Evolutionary conservation across 495 filamentous ascomycete genomes (phyloP).

Genomic region (Achaetomiella virescens): DNA sequence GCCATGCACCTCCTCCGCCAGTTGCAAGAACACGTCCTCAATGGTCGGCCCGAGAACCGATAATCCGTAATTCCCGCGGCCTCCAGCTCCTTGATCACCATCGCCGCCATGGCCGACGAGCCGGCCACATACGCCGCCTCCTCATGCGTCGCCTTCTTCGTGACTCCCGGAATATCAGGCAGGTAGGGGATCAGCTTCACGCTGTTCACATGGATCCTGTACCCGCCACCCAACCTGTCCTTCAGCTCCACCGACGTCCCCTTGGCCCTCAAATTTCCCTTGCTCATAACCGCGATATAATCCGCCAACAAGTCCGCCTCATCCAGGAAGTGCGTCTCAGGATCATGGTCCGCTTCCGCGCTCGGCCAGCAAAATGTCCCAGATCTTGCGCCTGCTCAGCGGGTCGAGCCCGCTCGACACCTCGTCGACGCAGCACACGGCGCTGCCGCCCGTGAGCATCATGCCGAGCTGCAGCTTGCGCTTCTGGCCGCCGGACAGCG

Average conservation of each 20-base stretch:
- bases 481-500: conserved; percentile 82
- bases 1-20: conserved; percentile 63
- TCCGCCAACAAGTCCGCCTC: conserved; percentile 73
- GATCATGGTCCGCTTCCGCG: conserved; percentile 71
- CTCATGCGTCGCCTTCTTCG: conserved; percentile 55
- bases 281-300: conserved; percentile 70
- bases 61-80: conserved; percentile 57
- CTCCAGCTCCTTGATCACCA: conserved; percentile 63
- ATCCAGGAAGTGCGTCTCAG: conserved; percentile 78
- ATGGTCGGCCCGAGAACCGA: conserved; percentile 79
- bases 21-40: conserved; percentile 78
- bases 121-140: conserved; percentile 63
- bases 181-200: conserved; percentile 35
- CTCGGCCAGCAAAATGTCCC: conserved; percentile 80
- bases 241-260: conserved; percentile 77
- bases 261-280: conserved; percentile 61
- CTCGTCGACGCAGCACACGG: conserved; percentile 83
- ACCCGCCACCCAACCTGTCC: conserved; percentile 63
- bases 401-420: conserved; percentile 80
- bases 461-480: conserved; percentile 87
- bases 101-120: conserved; percentile 54
- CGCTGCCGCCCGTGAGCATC: conserved; percentile 83
- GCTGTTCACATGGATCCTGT: conserved; percentile 65
- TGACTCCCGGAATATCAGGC: conserved; percentile 50
- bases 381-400: conserved; percentile 73